Percentiles rank a stretch among this genome's conserved stretches.
These are phyloP conservation scores for Amylostereum chailletii DNA, from an alignment of 1,284 basidiomycete genomes.

Conservation along the genomic window DNA sequence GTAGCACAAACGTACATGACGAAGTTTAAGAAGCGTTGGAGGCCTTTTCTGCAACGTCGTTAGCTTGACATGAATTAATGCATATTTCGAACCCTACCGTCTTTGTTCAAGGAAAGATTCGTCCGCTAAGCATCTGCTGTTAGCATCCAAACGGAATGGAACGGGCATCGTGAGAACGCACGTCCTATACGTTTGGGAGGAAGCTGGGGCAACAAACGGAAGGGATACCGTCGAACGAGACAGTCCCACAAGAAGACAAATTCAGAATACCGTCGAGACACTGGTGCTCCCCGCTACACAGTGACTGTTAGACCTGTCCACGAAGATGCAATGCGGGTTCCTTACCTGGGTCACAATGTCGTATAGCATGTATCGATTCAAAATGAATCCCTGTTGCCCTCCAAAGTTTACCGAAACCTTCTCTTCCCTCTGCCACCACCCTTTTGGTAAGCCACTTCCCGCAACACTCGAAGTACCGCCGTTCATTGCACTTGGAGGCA, in stretches of 20 bases:
- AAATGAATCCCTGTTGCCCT: conserved; percentile 82
- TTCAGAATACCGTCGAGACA: conserved; percentile 79
- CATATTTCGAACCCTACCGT: conserved; percentile 32
- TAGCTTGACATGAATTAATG: conserved; percentile 4
- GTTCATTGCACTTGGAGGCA: conserved; percentile 10
- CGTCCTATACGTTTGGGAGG: conserved; percentile 89
- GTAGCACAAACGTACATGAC: conserved; percentile 44
- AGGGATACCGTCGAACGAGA: conserved; percentile 75
- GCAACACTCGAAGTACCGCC: conserved; percentile 48
- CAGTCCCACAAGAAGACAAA: conserved; percentile 86
- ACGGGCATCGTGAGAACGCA: conserved; percentile 29
- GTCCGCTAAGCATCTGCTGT: conserved; percentile 46
- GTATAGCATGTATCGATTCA: conserved; percentile 79
- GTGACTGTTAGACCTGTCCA: background rate
- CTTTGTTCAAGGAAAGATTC: conserved; percentile 85
- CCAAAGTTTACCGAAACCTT: conserved; percentile 60
- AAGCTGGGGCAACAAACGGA: conserved; percentile 80
- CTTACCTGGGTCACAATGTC: conserved; percentile 74
- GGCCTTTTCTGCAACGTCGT: conserved; percentile 54
- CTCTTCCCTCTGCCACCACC: conserved; percentile 84
- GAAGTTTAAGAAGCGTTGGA: conserved; percentile 76
- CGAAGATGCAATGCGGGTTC: conserved; percentile 7
- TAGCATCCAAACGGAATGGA: background rate
- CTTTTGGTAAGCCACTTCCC: conserved; percentile 61
- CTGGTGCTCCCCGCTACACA: conserved; percentile 49